These are phyloP conservation scores for Pigoraptor vietnamica DNA, from an alignment of 78 protist species.

Conservation along the genomic window DNA sequence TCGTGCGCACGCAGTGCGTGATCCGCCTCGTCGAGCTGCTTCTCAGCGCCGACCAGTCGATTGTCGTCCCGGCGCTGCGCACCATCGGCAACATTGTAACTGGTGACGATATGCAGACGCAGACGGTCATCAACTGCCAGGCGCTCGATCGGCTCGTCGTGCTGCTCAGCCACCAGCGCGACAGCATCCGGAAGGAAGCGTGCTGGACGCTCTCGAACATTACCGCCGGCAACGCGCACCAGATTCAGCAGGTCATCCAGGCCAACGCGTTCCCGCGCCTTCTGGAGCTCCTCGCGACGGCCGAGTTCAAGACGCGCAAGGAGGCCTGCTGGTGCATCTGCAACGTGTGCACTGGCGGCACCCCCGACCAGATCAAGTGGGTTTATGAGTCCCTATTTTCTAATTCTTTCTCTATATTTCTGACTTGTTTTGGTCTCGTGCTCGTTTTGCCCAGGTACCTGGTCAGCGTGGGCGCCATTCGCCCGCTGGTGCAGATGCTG, in stretches of 20 bases:
- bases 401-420: neutral
- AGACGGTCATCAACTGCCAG: conserved; percentile 20
- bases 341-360: conserved; percentile 90
- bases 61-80: conserved; percentile 93
- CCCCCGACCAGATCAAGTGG: conserved; percentile 65
- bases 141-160: conserved; percentile 33
- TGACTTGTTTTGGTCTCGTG: neutral
- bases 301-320: conserved; percentile 78
- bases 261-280: conserved; percentile 73
- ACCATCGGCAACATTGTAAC: conserved; percentile 97
- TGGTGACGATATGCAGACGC: conserved; percentile 95
- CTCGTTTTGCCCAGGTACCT: conserved; percentile 24
- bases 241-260: conserved; percentile 86
- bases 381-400: neutral
- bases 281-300: conserved; percentile 39
- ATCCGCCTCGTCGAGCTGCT: conserved; percentile 81
- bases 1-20: conserved; percentile 69
- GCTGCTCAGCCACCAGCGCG: neutral
- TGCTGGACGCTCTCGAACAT: conserved; percentile 98
- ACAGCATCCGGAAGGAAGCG: conserved; percentile 87
- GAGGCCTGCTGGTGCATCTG: conserved; percentile 98
- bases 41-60: neutral
- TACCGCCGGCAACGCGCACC: conserved; percentile 90
- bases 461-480: conserved; percentile 31
- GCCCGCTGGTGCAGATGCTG: conserved; percentile 84